phyloP scores from a whole-genome alignment of 164 flowering plant species.

The Liquidambar formosana region DNA sequence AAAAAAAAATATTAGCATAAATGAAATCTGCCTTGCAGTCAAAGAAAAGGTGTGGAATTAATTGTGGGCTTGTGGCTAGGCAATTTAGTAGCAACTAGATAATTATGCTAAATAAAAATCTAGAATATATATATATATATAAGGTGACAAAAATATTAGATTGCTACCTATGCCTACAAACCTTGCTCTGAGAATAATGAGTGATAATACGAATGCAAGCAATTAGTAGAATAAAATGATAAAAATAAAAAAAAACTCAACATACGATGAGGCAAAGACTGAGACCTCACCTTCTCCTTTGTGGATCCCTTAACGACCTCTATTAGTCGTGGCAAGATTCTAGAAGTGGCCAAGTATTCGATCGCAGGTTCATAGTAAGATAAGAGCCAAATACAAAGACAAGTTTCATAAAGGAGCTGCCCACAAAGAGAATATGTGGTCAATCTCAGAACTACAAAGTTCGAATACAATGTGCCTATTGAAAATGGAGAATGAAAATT shows the following conservation, averaged over 20 bases:
- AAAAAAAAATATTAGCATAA: too few relatives aligned
- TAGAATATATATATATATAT: neutral
- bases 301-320: slow-evolving; percentile 93
- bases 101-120: neutral
- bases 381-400: slow-evolving; percentile 95
- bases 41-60: too few relatives aligned
- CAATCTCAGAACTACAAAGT: slow-evolving; percentile 2
- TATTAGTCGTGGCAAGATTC: slow-evolving; percentile 67
- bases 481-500: neutral
- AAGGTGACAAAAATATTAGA: neutral
- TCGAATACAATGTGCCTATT: neutral
- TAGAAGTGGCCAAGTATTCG: slow-evolving; percentile 82
- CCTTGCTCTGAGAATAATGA: neutral
- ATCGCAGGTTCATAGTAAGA: slow-evolving; percentile 94
- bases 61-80: neutral
- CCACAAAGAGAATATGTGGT: slow-evolving; percentile 4
- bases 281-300: slow-evolving; percentile 79
- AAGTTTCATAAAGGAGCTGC: slow-evolving; percentile 97
- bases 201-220: neutral
- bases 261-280: slow-evolving; percentile 5
- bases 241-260: slow-evolving; percentile 9
- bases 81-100: neutral
- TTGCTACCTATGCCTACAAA: neutral
- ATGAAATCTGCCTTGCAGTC: too few relatives aligned
- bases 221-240: neutral